Evolutionary conservation across 257 asterid species (phyloP).

Genomic region (Ehretia macrophylla): DNA sequence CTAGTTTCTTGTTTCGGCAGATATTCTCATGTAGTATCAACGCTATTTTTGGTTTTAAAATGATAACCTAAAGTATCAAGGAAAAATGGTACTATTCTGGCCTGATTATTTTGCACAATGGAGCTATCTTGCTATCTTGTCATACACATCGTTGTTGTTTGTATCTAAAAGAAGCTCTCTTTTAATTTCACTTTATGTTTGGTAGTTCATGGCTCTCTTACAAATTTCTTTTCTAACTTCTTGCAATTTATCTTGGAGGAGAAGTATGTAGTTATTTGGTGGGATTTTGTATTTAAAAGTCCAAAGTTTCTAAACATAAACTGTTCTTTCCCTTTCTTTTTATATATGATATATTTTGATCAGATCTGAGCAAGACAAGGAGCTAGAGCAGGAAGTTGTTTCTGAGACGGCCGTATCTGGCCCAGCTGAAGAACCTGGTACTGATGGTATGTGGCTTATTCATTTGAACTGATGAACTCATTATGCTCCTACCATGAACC

Average conservation of each 20-base stretch:
- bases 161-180: not conserved
- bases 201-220: not conserved
- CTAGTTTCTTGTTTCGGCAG: not conserved
- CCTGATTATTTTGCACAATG: no score
- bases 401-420: constrained; percentile 58
- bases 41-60: not conserved
- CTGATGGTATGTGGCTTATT: constrained; percentile 53
- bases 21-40: not conserved
- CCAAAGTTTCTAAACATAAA: no score
- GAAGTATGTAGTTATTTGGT: not conserved
- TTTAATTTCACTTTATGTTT: not conserved
- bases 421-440: constrained; percentile 64
- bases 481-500: constrained; percentile 3
- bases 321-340: no score
- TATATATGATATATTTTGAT: no score
- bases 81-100: not conserved
- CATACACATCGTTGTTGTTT: not conserved
- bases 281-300: not conserved
- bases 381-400: constrained; percentile 77
- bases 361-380: constrained; percentile 99
- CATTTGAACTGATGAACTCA: constrained; percentile 1
- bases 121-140: not conserved
- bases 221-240: not conserved
- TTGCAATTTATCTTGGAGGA: not conserved
- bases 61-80: not conserved